Conservation (phyloP, 176 grass and related monocot species). For the Zizania latifolia region DNA sequence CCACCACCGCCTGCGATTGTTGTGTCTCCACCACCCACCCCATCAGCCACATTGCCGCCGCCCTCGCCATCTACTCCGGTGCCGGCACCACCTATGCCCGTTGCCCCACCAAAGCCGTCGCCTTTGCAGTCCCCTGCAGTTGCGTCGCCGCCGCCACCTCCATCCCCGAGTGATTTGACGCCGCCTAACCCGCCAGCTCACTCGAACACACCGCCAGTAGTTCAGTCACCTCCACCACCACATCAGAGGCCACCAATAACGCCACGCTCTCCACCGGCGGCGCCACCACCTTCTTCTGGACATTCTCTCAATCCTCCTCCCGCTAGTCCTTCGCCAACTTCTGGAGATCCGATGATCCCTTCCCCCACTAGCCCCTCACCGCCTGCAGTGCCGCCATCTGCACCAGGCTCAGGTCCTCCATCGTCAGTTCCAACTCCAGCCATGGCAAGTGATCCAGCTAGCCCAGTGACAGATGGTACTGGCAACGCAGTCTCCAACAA, state of each 20-base stretch:
- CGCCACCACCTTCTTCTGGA: constrained; percentile 34
- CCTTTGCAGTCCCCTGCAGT: constrained; percentile 13
- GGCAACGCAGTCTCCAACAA: too few relatives aligned
- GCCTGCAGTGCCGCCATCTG: neutral
- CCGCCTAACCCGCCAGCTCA: constrained; percentile 32
- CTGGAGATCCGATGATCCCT: constrained; percentile 27
- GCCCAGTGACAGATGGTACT: too few relatives aligned
- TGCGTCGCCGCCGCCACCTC: constrained; percentile 25
- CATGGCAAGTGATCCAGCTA: too few relatives aligned
- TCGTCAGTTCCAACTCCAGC: too few relatives aligned
- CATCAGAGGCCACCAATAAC: constrained; percentile 16
- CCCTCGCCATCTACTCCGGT: constrained; percentile 11
- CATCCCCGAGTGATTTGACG: constrained; percentile 21
- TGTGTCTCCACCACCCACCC: constrained; percentile 28
- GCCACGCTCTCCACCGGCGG: constrained; percentile 13
- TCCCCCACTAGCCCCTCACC: too few relatives aligned
- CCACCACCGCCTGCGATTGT: constrained; percentile 6
- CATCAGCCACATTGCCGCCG: constrained; percentile 31
- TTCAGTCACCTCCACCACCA: constrained; percentile 35
- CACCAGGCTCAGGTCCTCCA: constrained; percentile 9
- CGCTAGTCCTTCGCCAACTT: constrained; percentile 22
- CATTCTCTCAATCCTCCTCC: constrained; percentile 29
- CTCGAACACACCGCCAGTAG: constrained; percentile 9
- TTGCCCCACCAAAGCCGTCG: constrained; percentile 24
- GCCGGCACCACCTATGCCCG: constrained; percentile 22